phyloP scores from a whole-genome alignment of 2,329 filamentous ascomycete genomes.

The Diplodia corticola region DNA sequence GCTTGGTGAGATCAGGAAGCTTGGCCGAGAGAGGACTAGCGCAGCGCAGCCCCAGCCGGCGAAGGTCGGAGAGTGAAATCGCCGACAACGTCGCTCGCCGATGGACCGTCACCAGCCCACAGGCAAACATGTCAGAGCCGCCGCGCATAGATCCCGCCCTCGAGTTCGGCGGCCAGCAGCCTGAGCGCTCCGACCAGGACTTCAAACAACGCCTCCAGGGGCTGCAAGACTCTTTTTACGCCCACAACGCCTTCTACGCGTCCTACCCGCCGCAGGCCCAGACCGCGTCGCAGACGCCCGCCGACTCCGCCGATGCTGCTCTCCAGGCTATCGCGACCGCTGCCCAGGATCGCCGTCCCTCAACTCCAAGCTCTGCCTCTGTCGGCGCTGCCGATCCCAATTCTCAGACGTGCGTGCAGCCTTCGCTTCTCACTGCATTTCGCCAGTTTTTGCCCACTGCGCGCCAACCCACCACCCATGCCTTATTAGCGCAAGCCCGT shows the following conservation, averaged over 20 bases:
- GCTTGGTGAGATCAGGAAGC: not conserved
- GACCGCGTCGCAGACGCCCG: constrained; percentile 2
- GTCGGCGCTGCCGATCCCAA: constrained; percentile 14
- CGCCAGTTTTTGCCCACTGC: not conserved
- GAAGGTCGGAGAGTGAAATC: not conserved
- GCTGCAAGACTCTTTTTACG: constrained; percentile 17
- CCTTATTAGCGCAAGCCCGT: not conserved
- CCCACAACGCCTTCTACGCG: constrained; percentile 6
- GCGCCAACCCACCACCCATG: not conserved
- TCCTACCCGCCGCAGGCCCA: constrained; percentile 2
- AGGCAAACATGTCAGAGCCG: not conserved
- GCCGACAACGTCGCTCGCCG: constrained; percentile 8
- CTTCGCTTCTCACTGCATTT: not conserved
- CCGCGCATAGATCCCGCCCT: constrained; percentile 16
- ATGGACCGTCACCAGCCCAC: not conserved
- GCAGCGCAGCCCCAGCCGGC: not conserved
- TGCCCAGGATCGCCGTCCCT: constrained; percentile 17
- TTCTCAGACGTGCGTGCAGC: not conserved
- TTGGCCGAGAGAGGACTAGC: not conserved
- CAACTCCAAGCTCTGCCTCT: constrained; percentile 18
- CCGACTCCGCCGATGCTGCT: constrained; percentile 15
- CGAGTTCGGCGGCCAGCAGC: constrained; percentile 12
- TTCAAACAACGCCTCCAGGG: constrained; percentile 17
- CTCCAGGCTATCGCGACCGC: constrained; percentile 20
- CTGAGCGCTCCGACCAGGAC: constrained; percentile 15